Conservation (phyloP, 2,329 filamentous ascomycete species). For the Cyclaneusma minus region DNA sequence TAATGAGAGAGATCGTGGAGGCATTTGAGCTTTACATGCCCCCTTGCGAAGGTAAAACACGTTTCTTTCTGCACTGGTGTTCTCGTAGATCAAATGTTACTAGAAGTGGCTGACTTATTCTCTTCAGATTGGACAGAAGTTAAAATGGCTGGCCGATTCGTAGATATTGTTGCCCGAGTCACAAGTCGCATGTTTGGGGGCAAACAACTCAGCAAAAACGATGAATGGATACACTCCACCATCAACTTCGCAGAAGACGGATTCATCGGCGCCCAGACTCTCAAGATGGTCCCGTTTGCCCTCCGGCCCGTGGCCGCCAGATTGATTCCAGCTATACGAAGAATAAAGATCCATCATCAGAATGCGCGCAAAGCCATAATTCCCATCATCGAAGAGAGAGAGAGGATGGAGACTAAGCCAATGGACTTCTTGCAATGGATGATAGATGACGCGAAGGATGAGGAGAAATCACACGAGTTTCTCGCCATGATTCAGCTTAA, state of each 20-base stretch:
- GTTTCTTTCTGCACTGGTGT: constrained; percentile 8
- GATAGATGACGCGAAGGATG: constrained; percentile 6
- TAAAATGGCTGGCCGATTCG: constrained; percentile 10
- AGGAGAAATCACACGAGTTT: constrained; percentile 10
- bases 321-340: constrained; percentile 14
- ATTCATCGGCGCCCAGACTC: constrained; percentile 15
- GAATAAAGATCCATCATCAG: constrained; percentile 13
- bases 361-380: constrained; percentile 12
- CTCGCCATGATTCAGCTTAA: constrained; percentile 15
- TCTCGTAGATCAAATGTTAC: background rate
- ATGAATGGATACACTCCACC: constrained; percentile 17
- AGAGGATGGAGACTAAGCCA: constrained; percentile 5
- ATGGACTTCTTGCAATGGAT: constrained; percentile 16
- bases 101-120: background rate
- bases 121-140: constrained; percentile 12
- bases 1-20: constrained; percentile 12
- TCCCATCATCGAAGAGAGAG: constrained; percentile 11
- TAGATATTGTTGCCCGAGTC: constrained; percentile 15
- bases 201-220: constrained; percentile 11
- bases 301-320: constrained; percentile 14
- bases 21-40: too few relatives aligned
- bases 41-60: too few relatives aligned
- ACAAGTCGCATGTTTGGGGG: constrained; percentile 18
- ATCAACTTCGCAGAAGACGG: constrained; percentile 17
- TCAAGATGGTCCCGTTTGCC: constrained; percentile 11